Conservation (phyloP, 441 rosid genomes). For the Pelargonium cotyledonis region DNA sequence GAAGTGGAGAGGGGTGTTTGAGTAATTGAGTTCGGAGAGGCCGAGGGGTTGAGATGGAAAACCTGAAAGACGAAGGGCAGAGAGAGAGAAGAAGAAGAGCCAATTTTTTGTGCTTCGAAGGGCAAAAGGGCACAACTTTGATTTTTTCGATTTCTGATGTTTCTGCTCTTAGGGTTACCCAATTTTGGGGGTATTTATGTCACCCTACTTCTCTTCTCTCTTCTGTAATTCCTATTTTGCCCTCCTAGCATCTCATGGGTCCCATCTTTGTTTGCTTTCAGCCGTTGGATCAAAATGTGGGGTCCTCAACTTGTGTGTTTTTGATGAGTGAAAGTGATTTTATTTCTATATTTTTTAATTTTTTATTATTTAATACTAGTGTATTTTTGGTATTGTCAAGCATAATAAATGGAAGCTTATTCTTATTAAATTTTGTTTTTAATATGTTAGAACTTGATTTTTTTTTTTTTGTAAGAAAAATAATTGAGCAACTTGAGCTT, state of each 20-base stretch:
- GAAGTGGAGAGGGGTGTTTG: neutral
- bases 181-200: constrained; percentile 24
- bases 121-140: constrained; percentile 13
- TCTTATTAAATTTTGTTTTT: too few species aligned
- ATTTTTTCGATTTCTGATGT: too few species aligned
- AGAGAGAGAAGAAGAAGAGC: constrained; percentile 15
- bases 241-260: neutral
- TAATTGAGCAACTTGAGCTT: too few species aligned
- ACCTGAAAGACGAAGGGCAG: constrained; percentile 22
- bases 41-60: constrained; percentile 15
- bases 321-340: neutral
- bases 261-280: neutral
- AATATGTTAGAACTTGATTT: too few species aligned
- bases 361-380: too few species aligned
- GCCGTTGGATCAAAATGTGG: neutral
- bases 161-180: constrained; percentile 20
- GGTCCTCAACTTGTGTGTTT: neutral
- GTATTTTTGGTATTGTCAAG: too few species aligned
- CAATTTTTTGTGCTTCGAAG: neutral
- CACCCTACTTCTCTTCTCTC: constrained; percentile 3
- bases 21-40: constrained; percentile 16
- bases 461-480: too few species aligned
- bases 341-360: too few species aligned
- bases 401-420: too few species aligned
- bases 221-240: neutral